phyloP scores from a whole-genome alignment of 257 asterid genomes.

The Solanum dulcamara region DNA sequence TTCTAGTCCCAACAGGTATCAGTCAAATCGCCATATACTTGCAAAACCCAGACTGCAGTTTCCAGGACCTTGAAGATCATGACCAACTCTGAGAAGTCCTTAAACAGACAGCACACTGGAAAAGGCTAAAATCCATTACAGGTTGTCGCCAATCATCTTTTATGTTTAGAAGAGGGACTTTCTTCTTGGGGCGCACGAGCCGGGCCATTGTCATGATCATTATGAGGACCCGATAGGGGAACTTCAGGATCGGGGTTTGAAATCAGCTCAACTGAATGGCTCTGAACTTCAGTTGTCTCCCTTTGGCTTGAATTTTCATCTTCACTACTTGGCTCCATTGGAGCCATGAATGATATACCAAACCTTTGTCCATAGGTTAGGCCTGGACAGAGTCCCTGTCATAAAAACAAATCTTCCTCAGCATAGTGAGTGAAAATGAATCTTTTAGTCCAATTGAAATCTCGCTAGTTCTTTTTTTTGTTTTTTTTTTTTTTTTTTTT shows the following conservation, averaged over 20 bases:
- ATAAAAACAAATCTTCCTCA: conserved; percentile 5
- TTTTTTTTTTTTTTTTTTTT: not conserved
- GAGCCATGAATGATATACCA: conserved; percentile 47
- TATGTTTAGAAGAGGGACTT: not conserved
- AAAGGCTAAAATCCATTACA: not conserved
- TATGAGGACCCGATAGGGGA: conserved; percentile 15
- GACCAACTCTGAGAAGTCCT: not conserved
- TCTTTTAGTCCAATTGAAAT: not conserved
- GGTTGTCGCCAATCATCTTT: not conserved
- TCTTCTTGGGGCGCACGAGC: conserved; percentile 1
- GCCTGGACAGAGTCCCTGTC: conserved; percentile 88
- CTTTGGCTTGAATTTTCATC: conserved; percentile 31
- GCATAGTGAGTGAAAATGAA: not conserved
- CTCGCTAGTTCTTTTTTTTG: not conserved
- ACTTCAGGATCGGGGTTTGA: conserved; percentile 16
- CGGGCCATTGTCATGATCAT: conserved; percentile 14
- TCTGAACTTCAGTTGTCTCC: conserved; percentile 17
- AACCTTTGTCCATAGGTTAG: conserved; percentile 74
- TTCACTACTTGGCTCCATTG: conserved; percentile 18
- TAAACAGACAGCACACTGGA: not conserved
- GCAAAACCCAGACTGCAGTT: not conserved
- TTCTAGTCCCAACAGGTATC: not conserved
- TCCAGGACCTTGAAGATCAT: not conserved
- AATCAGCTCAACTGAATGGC: conserved; percentile 24
- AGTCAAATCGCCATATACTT: not conserved